Evolutionary conservation across 225 moss, liverwort and hornwort genomes (phyloP).

Genomic region (Pleurozium schreberi): DNA sequence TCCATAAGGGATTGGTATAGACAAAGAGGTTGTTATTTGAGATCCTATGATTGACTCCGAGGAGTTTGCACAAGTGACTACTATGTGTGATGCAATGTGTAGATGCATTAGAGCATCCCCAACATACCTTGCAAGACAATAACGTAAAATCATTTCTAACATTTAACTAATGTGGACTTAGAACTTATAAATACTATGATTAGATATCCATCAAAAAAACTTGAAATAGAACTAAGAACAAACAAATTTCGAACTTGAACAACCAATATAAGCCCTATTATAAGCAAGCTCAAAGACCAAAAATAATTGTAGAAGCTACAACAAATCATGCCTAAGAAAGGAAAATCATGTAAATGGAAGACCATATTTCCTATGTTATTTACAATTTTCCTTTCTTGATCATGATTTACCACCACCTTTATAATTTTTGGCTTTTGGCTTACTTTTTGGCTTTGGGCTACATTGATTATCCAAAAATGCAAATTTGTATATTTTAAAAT

Average conservation of each 20-base stretch:
- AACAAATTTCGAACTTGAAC: neutral
- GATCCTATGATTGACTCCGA: neutral
- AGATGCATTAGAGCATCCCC: neutral
- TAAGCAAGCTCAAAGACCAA: neutral
- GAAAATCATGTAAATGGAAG: neutral
- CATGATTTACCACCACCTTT: fast-evolving
- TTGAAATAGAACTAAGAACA: fast-evolving
- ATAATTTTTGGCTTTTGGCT: neutral
- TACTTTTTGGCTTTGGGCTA: fast-evolving
- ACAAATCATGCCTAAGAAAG: neutral
- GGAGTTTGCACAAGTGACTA: neutral
- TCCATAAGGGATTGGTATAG: fast-evolving
- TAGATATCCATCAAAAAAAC: neutral
- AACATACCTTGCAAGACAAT: neutral
- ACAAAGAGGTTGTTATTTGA: neutral
- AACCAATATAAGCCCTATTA: fast-evolving
- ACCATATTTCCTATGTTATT: fast-evolving
- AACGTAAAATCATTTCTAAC: neutral
- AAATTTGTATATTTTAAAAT: neutral
- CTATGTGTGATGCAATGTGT: neutral
- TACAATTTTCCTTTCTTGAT: neutral
- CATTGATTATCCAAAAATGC: neutral
- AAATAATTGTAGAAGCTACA: neutral
- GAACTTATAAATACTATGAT: neutral
- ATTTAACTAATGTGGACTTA: neutral